These are phyloP conservation scores for Pelargonium fulgidum DNA, from an alignment of 441 rosid genomes.

Conservation along the genomic window DNA sequence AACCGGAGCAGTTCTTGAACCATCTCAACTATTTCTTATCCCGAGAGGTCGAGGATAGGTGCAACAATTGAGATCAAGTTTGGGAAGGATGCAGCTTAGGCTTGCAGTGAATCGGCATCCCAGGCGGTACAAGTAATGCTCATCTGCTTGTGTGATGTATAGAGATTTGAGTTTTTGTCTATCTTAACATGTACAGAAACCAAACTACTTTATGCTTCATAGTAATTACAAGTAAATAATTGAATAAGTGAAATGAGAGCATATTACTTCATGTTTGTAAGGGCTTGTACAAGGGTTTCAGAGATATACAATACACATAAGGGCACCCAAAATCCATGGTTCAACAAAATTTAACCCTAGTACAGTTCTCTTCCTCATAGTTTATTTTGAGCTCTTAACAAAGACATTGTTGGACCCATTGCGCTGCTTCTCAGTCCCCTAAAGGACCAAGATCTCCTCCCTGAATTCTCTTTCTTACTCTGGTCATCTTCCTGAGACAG, in stretches of 20 bases:
- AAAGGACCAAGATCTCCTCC: slow-evolving; percentile 48
- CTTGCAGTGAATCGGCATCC: slow-evolving; percentile 31
- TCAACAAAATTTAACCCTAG: neutral
- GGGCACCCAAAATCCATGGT: neutral
- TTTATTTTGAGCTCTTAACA: slow-evolving; percentile 58
- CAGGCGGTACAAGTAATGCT: slow-evolving; percentile 27
- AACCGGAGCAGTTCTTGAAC: slow-evolving; percentile 35
- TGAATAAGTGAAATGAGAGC: slow-evolving; percentile 21
- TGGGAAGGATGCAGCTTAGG: neutral
- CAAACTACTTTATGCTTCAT: slow-evolving; percentile 20
- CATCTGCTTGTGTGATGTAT: slow-evolving; percentile 37
- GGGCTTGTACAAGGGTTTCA: neutral
- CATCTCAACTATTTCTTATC: slow-evolving; percentile 28
- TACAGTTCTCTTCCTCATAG: slow-evolving; percentile 21
- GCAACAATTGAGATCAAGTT: slow-evolving; percentile 12
- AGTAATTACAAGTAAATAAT: slow-evolving; percentile 27
- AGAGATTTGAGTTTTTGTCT: slow-evolving; percentile 12
- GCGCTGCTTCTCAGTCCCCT: slow-evolving; percentile 62
- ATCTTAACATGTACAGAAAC: slow-evolving; percentile 35
- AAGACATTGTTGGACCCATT: slow-evolving; percentile 73
- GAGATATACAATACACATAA: neutral
- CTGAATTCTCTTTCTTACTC: slow-evolving; percentile 40
- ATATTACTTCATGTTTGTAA: neutral
- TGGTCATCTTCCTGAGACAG: slow-evolving; percentile 50
- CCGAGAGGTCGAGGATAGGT: slow-evolving; percentile 24